Percentiles rank a stretch among this genome's conserved stretches.
Evolutionary conservation across 2,329 filamentous ascomycete species (phyloP).

Genomic region (Colletotrichum limetticola): DNA sequence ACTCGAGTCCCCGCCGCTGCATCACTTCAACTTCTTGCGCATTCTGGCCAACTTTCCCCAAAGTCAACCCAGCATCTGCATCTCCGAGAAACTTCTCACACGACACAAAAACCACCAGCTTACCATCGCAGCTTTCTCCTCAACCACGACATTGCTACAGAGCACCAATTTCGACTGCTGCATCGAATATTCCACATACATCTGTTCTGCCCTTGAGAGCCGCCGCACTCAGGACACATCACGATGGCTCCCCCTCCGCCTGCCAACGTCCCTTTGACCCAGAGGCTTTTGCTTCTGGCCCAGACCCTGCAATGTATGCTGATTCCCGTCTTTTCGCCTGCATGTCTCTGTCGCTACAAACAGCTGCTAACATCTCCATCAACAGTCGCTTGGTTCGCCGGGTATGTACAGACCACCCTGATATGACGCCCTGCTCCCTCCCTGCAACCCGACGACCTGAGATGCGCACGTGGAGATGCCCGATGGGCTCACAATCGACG

Average conservation of each 20-base stretch:
- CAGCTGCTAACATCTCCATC: constrained; percentile 47
- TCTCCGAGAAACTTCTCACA: constrained; percentile 20
- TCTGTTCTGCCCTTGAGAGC: constrained; percentile 5
- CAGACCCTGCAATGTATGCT: constrained; percentile 91
- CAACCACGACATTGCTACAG: not conserved
- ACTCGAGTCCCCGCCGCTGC: constrained; percentile 16
- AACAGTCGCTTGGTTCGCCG: constrained; percentile 81
- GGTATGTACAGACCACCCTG: constrained; percentile 66
- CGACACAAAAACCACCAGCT: constrained; percentile 9
- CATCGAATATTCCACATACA: not conserved
- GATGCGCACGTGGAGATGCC: constrained; percentile 2
- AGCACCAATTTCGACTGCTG: not conserved
- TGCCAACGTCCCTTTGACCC: constrained; percentile 73
- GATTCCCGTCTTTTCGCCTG: constrained; percentile 32
- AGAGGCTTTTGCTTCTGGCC: constrained; percentile 81
- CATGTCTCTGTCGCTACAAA: constrained; percentile 36
- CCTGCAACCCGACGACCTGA: constrained; percentile 22
- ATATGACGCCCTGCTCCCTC: constrained; percentile 26
- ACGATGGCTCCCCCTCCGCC: constrained; percentile 73
- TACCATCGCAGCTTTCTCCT: not conserved
- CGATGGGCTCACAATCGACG: not conserved
- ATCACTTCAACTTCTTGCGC: constrained; percentile 34
- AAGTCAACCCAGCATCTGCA: constrained; percentile 23
- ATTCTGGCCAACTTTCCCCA: constrained; percentile 34
- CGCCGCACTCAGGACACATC: not conserved